Percentiles rank a stretch among this genome's conserved stretches.
phyloP scores from a whole-genome alignment of 345 rosid genomes.

The Dipteronia sinensis region DNA sequence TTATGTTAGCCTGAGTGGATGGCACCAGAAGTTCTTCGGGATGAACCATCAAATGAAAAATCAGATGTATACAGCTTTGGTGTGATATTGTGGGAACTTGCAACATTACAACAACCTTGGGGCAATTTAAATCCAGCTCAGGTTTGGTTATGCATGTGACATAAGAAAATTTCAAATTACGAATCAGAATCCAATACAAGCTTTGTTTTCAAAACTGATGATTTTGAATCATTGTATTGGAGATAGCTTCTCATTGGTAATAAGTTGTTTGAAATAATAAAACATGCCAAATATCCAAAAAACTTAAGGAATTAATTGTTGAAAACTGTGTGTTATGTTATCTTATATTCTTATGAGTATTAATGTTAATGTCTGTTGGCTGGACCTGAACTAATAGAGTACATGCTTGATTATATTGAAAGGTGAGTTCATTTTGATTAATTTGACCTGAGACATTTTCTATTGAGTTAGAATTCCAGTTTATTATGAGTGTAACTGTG shows the following conservation, averaged over 20 bases:
- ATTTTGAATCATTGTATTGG: background rate
- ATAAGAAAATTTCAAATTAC: conserved; percentile 6
- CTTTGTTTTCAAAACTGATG: background rate
- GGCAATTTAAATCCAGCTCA: conserved; percentile 93
- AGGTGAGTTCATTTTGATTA: background rate
- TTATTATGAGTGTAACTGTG: background rate
- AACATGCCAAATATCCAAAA: background rate
- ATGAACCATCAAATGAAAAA: conserved; percentile 95
- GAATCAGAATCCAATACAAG: background rate
- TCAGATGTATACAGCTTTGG: conserved; percentile 98
- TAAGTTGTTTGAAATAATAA: background rate
- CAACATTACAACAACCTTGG: conserved; percentile 98
- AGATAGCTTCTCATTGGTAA: background rate
- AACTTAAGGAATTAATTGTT: background rate
- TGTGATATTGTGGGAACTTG: conserved; percentile 95
- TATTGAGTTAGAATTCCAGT: background rate
- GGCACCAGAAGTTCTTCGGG: conserved; percentile 99
- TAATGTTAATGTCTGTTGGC: background rate
- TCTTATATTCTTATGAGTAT: background rate
- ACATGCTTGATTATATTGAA: too few relatives aligned
- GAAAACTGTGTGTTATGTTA: background rate
- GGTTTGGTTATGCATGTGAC: conserved; percentile 47
- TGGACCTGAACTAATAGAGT: background rate
- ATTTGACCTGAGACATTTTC: background rate
- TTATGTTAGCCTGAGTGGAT: conserved; percentile 93